Evolutionary conservation across 768 basidiomycete species (phyloP).

Genomic region (Lanmaoa rubissima): DNA sequence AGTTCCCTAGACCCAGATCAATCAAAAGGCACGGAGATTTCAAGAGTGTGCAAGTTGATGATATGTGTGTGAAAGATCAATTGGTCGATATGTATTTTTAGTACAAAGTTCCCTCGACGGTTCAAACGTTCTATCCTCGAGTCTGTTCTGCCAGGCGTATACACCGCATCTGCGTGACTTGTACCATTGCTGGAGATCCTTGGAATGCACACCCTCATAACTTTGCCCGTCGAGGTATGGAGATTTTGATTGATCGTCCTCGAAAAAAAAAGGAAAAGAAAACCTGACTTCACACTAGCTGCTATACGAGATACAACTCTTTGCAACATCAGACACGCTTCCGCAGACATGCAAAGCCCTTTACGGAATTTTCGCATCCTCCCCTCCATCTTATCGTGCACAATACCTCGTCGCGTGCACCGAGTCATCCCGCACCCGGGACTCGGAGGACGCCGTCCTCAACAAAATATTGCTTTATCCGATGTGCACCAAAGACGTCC

Average conservation of each 20-base stretch:
- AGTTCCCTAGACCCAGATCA: too few relatives aligned
- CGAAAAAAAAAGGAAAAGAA: background rate
- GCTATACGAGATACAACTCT: slow-evolving; percentile 73
- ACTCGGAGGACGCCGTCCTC: slow-evolving; percentile 28
- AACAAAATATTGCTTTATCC: slow-evolving; percentile 48
- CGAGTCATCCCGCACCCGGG: slow-evolving; percentile 18
- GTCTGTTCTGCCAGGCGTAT: background rate
- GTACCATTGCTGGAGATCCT: background rate
- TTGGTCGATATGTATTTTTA: too few relatives aligned
- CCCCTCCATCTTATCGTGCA: slow-evolving; percentile 60
- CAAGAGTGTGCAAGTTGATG: too few relatives aligned
- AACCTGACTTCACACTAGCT: slow-evolving; percentile 47
- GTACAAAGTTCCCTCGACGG: background rate
- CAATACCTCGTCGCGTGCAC: slow-evolving; percentile 54
- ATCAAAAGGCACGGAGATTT: too few relatives aligned
- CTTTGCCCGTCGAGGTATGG: slow-evolving; percentile 38
- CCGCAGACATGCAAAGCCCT: slow-evolving; percentile 59
- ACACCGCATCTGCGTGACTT: background rate
- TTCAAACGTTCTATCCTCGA: background rate
- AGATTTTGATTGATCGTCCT: background rate
- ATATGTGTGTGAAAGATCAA: too few relatives aligned
- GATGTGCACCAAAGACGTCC: slow-evolving; percentile 39
- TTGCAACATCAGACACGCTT: slow-evolving; percentile 61
- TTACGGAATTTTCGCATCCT: slow-evolving; percentile 49
- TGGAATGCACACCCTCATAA: slow-evolving; percentile 22